Conservation (phyloP, 352 stramenopile species). For the Phytophthora capsici region DNA sequence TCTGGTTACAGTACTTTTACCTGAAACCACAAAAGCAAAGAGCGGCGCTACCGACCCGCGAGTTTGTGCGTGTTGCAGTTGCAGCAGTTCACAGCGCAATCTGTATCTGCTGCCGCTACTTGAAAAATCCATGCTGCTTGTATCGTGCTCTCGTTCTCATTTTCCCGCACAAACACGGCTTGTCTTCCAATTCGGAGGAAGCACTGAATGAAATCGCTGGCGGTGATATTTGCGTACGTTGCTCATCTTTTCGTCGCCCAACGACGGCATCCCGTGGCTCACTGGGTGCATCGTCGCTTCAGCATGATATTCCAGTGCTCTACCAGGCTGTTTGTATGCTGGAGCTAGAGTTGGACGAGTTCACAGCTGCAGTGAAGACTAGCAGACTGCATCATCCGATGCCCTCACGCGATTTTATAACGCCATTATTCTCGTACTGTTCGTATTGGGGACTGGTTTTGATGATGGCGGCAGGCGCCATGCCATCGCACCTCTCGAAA, state of each 20-base stretch:
- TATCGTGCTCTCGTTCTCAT: conserved; percentile 66
- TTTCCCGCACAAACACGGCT: conserved; percentile 71
- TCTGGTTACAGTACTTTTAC: conserved; percentile 77
- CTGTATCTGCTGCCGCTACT: conserved; percentile 67
- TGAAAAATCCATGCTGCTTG: conserved; percentile 74
- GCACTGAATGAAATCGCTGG: conserved; percentile 60
- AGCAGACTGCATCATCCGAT: conserved; percentile 60
- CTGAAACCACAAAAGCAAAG: conserved; percentile 45
- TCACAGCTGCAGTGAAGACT: conserved; percentile 73
- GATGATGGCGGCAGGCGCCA: conserved; percentile 50
- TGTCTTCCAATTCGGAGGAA: conserved; percentile 61
- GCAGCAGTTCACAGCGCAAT: conserved; percentile 81
- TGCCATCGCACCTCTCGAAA: conserved; percentile 69
- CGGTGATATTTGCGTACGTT: conserved; percentile 63
- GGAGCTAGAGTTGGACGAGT: conserved; percentile 54
- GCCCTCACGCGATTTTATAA: conserved; percentile 27
- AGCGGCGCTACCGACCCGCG: conserved; percentile 38
- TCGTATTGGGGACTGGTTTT: conserved; percentile 78
- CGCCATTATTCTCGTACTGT: conserved; percentile 64
- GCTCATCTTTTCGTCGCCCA: conserved; percentile 34
- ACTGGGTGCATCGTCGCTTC: conserved; percentile 46
- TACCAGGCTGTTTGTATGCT: conserved; percentile 67
- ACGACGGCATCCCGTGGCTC: conserved; percentile 4
- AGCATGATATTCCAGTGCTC: conserved; percentile 70
- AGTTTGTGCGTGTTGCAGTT: conserved; percentile 68